phyloP scores from a whole-genome alignment of 768 basidiomycete species.

The Phaffia australis region DNA sequence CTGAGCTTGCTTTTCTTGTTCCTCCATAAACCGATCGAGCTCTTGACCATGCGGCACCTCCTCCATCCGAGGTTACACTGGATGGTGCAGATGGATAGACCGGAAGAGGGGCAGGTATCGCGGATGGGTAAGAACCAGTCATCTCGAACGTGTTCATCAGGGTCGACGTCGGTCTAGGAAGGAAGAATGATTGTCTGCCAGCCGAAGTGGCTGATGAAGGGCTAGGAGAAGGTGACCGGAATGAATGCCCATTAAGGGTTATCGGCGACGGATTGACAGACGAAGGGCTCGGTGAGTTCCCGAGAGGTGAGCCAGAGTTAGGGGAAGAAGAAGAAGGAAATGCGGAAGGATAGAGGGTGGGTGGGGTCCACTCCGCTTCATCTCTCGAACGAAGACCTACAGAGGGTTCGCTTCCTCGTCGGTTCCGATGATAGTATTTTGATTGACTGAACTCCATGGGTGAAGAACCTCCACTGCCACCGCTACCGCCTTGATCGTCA shows the following conservation, averaged over 20 bases:
- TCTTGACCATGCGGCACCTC: too few relatives aligned
- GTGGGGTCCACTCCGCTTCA: neutral
- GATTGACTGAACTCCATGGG: neutral
- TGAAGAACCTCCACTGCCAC: neutral
- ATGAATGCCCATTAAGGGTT: neutral
- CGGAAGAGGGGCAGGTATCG: slow-evolving; percentile 5
- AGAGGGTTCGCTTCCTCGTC: neutral
- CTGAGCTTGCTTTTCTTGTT: neutral
- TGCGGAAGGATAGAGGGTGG: slow-evolving; percentile 3
- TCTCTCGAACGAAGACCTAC: neutral
- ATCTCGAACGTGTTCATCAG: slow-evolving; percentile 19
- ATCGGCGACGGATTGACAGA: neutral
- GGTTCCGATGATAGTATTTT: neutral
- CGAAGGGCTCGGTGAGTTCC: slow-evolving; percentile 1
- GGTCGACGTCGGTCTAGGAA: slow-evolving; percentile 22
- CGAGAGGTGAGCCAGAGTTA: neutral
- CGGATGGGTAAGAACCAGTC: slow-evolving; percentile 12
- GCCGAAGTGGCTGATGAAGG: neutral
- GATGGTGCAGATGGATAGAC: too few relatives aligned
- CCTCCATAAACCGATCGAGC: neutral
- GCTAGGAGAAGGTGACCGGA: neutral
- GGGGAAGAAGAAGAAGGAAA: neutral
- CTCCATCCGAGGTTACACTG: too few relatives aligned
- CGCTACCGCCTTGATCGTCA: neutral
- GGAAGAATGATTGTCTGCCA: neutral